Evolutionary conservation across 192 early-diverging fungal genomes (phyloP), one percentile per base, ranked within the genome.

Genomic region (Gryganskiella cystojenkinii): DNA sequence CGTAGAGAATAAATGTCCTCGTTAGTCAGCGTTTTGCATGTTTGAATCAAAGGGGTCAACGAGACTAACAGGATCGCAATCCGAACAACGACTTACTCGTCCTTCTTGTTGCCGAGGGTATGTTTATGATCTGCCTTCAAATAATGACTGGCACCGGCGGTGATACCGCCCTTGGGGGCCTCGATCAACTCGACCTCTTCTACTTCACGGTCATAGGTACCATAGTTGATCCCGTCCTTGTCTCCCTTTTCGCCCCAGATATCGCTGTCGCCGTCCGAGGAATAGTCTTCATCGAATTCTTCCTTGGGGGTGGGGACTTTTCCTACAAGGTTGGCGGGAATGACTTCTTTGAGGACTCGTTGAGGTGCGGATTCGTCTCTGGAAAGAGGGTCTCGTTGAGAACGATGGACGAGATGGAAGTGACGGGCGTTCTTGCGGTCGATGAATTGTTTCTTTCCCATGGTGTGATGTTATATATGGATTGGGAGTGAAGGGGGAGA

Each of bases 371-470:
- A 88, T 25, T 91, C 86, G 70, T 98, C 95, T 28, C 92, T 91
- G 46, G 95, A 89, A 53, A 90, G 84, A 42, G 96, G 95, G 82
- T 99, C 98, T 60, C 94, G 86, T 81, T 98, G 96, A 20, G 98
- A 98, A 71, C 98, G 90, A 83, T 98, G 95, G 25, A 98, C 93
- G 31, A 99, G 84, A 81, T 95, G 91, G 86, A 89, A 99, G 67
- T 94, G 91, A 56, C 90, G 89, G 49, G 96, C 89, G 30, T 84
- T 87, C 69, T 91, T 90, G 59, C 90, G 89, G 89, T 98, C 95
- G 68, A 98, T 95, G 80, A 99, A 99, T 46, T 80, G 75, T 59
- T 93, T 95, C 70, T 87, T 90, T 28, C 69, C 83, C 88, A 88
- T 90, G 50, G 9, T 61, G 58, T 34, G 28, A 27, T 44, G 17